Conservation (phyloP, 2,329 filamentous ascomycete species). For the Clarireedia paspali region DNA sequence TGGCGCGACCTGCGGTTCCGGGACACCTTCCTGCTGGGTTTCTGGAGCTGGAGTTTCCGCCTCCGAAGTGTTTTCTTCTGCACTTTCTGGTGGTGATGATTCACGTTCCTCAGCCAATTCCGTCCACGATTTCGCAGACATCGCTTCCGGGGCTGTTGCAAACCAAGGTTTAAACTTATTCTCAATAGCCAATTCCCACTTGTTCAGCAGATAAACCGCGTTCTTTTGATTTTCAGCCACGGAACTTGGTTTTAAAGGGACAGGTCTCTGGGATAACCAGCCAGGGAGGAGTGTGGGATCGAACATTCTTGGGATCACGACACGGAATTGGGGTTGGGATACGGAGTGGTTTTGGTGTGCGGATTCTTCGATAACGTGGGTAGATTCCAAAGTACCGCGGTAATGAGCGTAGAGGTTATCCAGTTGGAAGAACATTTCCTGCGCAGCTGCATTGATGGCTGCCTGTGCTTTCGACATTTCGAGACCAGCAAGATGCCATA, state of each 20-base stretch:
- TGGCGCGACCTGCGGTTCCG: background rate
- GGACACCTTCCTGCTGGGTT: background rate
- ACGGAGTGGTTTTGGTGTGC: background rate
- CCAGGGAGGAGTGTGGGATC: slow-evolving; percentile 48
- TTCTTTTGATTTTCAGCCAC: slow-evolving; percentile 47
- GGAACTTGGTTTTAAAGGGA: slow-evolving; percentile 38
- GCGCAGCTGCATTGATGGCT: slow-evolving; percentile 14
- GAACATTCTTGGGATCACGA: slow-evolving; percentile 44
- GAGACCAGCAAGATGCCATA: slow-evolving; percentile 24
- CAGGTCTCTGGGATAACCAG: slow-evolving; percentile 38
- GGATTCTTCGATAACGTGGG: background rate
- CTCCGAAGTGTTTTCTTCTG: background rate
- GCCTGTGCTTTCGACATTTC: slow-evolving; percentile 14
- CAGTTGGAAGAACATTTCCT: slow-evolving; percentile 24
- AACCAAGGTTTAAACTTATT: slow-evolving; percentile 37
- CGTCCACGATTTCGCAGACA: background rate
- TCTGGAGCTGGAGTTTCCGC: background rate
- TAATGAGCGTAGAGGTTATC: slow-evolving; percentile 23
- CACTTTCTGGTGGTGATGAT: background rate
- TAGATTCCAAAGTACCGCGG: slow-evolving; percentile 1
- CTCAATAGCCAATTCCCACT: slow-evolving; percentile 43
- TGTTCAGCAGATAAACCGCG: slow-evolving; percentile 40
- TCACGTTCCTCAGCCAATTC: background rate
- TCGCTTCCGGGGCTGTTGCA: slow-evolving; percentile 13
- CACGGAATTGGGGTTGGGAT: slow-evolving; percentile 33